phyloP scores from a whole-genome alignment of 106 monocot genomes.

The Cymbidium sinense region DNA sequence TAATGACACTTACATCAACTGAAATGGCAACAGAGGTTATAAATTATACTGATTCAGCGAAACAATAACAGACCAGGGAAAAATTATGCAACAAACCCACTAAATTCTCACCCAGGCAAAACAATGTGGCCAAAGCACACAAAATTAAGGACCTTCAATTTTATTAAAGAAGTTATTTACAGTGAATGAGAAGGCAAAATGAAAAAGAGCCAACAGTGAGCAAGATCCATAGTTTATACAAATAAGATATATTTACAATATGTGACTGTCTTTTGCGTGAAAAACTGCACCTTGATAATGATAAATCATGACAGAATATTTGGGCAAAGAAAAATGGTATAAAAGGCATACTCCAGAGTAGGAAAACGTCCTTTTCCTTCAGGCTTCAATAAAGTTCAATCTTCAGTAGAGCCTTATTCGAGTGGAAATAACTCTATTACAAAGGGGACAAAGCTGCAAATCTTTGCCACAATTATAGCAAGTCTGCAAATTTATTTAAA shows the following conservation, averaged over 20 bases:
- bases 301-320: not conserved
- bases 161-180: not conserved
- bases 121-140: not conserved
- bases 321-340: not conserved
- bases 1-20: too few relatives aligned
- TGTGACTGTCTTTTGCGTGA: not conserved
- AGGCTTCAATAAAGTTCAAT: not conserved
- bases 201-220: not conserved
- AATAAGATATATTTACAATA: not conserved
- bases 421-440: not conserved
- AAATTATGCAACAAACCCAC: not conserved
- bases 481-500: conserved; percentile 6
- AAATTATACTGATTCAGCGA: not conserved
- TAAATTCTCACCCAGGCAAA: not conserved
- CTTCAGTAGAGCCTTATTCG: conserved; percentile 6
- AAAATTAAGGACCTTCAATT: not conserved
- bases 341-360: not conserved
- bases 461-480: conserved; percentile 5
- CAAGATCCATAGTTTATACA: not conserved
- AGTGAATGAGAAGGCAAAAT: not conserved
- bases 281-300: not conserved
- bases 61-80: not conserved
- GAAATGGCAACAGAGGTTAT: too few relatives aligned
- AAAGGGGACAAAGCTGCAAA: conserved; percentile 5
- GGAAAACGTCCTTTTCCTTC: not conserved